Evolutionary conservation across 805 yeast genomes (phyloP), one percentile per base, ranked within the genome.

Genomic region (Brettanomyces nanus): DNA sequence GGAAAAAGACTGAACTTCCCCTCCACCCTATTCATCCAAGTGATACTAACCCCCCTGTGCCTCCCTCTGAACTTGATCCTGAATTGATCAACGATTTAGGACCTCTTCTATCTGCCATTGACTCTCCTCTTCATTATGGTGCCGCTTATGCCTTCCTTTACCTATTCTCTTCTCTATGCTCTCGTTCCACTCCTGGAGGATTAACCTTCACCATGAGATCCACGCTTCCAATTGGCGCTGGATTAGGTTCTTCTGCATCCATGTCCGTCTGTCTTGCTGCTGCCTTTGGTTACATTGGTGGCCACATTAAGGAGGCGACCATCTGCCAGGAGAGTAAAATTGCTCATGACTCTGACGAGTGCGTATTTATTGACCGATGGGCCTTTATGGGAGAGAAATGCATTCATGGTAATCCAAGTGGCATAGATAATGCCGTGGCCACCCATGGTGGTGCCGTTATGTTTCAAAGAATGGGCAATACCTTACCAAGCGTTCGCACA

Each of bases 391-490:
- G 97, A 28, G 98, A 92, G 58, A 82, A 81, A 55, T 86, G 97
- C 55, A 84, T 89, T 48, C 97, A 90, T 55, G 97, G 97, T 2
- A 87, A 84, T 49, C 98, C 98, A 6, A 80, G 94, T 15, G 98
- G 98, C 10, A 86, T 92, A 37, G 98, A 92, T 58, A 92, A 92
- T 54, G 87, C 96, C 0, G 97, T 90, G 35, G 94, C 97, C 2
- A 83, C 96, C 0, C 80, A 79, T 48, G 98, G 98, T 18, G 97
- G 97, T 33, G 97, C 97, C 0, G 95, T 92, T 1, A 68, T 80
- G 75, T 90, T 79, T 61, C 90, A 83, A 61, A 73, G 95, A 51
- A 64, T 56, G 64, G 61, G 62, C 14, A 62, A 65, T 38, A 71
- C 81, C 2, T 49, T 69, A 37, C 83, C 85, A 17, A 71, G 80